A percentile compares a stretch with the other conserved stretches of the same genome.
Evolutionary conservation across 805 yeast genomes (phyloP).

Genomic region (Dipodascopsis uninucleata): DNA sequence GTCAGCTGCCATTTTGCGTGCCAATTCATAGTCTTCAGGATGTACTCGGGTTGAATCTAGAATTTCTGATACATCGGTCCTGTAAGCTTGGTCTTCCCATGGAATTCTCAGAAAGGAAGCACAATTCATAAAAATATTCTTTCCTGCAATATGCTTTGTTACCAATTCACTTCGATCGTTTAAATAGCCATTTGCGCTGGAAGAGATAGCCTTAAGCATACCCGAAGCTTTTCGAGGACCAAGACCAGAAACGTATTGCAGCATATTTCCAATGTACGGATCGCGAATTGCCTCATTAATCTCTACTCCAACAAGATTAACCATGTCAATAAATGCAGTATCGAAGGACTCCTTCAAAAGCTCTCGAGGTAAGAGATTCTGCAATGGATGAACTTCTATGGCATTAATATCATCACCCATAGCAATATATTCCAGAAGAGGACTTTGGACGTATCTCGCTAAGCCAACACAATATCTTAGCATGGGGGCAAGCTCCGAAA

Average conservation of each 20-base stretch:
- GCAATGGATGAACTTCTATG: conserved; percentile 63
- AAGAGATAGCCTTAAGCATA: conserved; percentile 72
- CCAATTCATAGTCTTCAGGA: conserved; percentile 95
- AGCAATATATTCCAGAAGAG: conserved; percentile 83
- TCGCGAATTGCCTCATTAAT: conserved; percentile 84
- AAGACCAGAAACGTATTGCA: conserved; percentile 82
- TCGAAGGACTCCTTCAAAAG: conserved; percentile 63
- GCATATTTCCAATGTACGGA: conserved; percentile 60
- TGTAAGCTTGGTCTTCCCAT: conserved; percentile 47
- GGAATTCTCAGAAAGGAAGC: conserved; percentile 85
- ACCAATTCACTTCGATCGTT: conserved; percentile 75
- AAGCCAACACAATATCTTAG: conserved; percentile 82
- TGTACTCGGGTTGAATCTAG: conserved; percentile 95
- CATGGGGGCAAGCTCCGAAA: conserved; percentile 76
- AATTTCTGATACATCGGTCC: conserved; percentile 52
- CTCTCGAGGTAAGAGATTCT: conserved; percentile 64
- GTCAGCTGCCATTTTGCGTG: conserved; percentile 96
- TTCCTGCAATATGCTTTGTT: conserved; percentile 71
- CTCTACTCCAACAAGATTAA: conserved; percentile 89
- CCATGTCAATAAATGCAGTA: conserved; percentile 81
- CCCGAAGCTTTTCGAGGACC: conserved; percentile 96
- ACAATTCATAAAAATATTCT: conserved; percentile 83
- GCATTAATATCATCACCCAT: conserved; percentile 71
- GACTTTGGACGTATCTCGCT: conserved; percentile 89
- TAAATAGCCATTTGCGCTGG: conserved; percentile 55